These are phyloP conservation scores for Aurinia saxatilis DNA, from an alignment of 345 rosid species.

Conservation along the genomic window DNA sequence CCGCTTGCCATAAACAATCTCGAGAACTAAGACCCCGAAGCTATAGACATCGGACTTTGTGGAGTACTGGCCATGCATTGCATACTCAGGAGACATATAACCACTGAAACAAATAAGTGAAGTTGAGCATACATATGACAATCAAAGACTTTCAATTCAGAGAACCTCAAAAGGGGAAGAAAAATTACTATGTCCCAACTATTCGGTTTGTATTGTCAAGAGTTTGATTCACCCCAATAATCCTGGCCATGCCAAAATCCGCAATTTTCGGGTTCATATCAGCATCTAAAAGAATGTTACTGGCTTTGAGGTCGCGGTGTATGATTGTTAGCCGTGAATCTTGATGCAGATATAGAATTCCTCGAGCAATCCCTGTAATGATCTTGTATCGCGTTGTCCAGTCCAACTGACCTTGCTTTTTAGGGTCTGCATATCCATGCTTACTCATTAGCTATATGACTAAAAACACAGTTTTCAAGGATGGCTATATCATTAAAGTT, in stretches of 20 bases:
- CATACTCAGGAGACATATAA: conserved; percentile 12
- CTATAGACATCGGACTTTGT: conserved; percentile 8
- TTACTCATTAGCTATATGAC: not conserved
- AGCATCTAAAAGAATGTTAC: conserved; percentile 14
- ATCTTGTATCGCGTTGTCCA: conserved; percentile 12
- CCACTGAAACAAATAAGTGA: not conserved
- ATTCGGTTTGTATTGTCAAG: conserved; percentile 12
- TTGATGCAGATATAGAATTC: conserved; percentile 19
- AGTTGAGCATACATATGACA: not conserved
- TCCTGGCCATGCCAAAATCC: conserved; percentile 14
- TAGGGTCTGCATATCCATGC: conserved; percentile 15
- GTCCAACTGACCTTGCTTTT: conserved; percentile 11
- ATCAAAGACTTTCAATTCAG: not conserved
- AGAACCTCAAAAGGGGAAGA: not conserved
- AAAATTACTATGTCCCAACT: conserved; percentile 16
- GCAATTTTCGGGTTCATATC: conserved; percentile 16
- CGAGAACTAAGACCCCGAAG: conserved; percentile 7
- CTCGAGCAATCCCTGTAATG: conserved; percentile 15
- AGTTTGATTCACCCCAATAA: not conserved
- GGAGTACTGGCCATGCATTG: conserved; percentile 1
- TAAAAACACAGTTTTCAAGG: not conserved
- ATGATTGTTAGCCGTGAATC: conserved; percentile 23
- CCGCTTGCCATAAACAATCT: not conserved
- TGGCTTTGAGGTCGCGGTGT: conserved; percentile 15
- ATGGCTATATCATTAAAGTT: too few species aligned